phyloP scores from a whole-genome alignment of 2,329 filamentous ascomycete genomes.

The Arthrobotrys sphaeroides region DNA sequence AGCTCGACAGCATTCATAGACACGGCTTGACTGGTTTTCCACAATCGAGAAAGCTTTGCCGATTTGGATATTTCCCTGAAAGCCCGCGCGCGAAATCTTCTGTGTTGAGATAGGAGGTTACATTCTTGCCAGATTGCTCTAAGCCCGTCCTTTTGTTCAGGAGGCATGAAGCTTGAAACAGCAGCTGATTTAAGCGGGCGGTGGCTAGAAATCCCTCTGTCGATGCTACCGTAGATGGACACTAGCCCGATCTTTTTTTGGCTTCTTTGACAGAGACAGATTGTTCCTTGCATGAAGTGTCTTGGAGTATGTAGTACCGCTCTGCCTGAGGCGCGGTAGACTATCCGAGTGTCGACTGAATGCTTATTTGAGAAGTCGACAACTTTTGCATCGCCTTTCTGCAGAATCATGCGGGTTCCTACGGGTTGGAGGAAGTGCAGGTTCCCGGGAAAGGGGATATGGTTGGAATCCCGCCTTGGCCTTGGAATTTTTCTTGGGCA shows the following conservation, averaged over 20 bases:
- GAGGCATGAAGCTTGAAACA: slow-evolving; percentile 52
- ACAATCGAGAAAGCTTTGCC: neutral
- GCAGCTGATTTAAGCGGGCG: slow-evolving; percentile 30
- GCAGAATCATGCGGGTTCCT: slow-evolving; percentile 14
- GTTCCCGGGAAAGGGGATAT: slow-evolving; percentile 35
- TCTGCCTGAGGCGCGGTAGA: slow-evolving; percentile 11
- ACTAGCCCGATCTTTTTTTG: slow-evolving; percentile 46
- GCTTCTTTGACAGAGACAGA: slow-evolving; percentile 18
- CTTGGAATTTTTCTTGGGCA: slow-evolving; percentile 8
- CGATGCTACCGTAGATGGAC: neutral
- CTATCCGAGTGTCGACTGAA: slow-evolving; percentile 7
- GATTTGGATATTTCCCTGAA: slow-evolving; percentile 15
- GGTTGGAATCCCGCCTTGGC: slow-evolving; percentile 45
- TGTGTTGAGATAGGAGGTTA: slow-evolving; percentile 29
- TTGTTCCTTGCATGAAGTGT: slow-evolving; percentile 52
- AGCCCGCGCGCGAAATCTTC: slow-evolving; percentile 26
- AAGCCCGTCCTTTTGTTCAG: slow-evolving; percentile 25
- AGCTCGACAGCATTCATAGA: slow-evolving; percentile 12
- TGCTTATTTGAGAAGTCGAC: slow-evolving; percentile 23
- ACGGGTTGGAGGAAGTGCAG: slow-evolving; percentile 10
- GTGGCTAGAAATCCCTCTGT: slow-evolving; percentile 24
- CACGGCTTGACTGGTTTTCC: slow-evolving; percentile 27
- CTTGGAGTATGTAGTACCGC: slow-evolving; percentile 32
- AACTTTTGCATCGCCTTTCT: slow-evolving; percentile 14
- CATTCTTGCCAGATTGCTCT: slow-evolving; percentile 24